A percentile compares a stretch with the other conserved stretches of the same genome.
These are phyloP conservation scores for Handroanthus guayacan DNA, from an alignment of 257 asterid genomes.

Conservation along the genomic window DNA sequence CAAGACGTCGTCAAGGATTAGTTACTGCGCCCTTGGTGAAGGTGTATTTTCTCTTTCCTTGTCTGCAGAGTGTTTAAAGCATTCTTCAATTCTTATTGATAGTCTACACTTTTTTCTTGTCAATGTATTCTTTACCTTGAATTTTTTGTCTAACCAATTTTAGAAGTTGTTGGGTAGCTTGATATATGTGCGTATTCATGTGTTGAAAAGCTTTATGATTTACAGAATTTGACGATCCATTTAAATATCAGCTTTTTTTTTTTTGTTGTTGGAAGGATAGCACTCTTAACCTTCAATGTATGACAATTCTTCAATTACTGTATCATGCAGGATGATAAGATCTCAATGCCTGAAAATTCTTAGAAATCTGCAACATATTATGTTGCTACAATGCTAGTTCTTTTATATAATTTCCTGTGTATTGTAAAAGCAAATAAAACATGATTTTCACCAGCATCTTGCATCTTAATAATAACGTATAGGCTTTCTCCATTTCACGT, in stretches of 20 bases:
- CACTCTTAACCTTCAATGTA: not conserved
- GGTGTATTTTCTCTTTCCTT: conserved; percentile 50
- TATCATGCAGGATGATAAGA: not conserved
- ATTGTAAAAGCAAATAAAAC: conserved; percentile 4
- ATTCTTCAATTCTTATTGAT: not conserved
- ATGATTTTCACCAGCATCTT: not conserved
- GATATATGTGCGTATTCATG: conserved; percentile 8
- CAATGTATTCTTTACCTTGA: not conserved
- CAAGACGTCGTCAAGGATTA: conserved; percentile 70
- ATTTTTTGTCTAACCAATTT: conserved; percentile 6
- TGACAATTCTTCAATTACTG: not conserved
- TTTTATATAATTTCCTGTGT: not conserved
- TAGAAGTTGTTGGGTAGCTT: conserved; percentile 19
- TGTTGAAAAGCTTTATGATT: not conserved
- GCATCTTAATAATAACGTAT: not conserved
- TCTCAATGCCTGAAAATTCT: not conserved
- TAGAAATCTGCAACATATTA: conserved; percentile 5
- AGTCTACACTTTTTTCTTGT: not conserved
- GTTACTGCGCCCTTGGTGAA: conserved; percentile 79
- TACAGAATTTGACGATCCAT: not conserved
- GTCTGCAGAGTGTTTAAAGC: not conserved
- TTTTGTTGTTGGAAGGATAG: no score
- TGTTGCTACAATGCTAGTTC: conserved; percentile 15
- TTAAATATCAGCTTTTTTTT: no score
- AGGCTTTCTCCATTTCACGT: no score